Evolutionary conservation across 2,329 filamentous ascomycete genomes (phyloP).

Genomic region (Hypoxylon sp.): DNA sequence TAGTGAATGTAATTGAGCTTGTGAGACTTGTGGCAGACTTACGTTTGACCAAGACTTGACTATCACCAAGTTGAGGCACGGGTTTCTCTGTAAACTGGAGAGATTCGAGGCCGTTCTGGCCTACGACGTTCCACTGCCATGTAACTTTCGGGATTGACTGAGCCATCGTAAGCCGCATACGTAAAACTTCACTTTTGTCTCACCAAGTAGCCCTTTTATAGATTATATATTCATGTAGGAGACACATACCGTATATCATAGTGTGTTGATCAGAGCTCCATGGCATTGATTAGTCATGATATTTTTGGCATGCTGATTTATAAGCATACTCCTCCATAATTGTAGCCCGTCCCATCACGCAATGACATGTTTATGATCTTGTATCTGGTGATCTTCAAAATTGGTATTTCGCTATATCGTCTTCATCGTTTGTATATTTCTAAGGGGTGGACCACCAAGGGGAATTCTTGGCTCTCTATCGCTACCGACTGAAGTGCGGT

Average conservation of each 20-base stretch:
- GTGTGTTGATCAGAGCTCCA: neutral
- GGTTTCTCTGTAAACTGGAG: slow-evolving; percentile 35
- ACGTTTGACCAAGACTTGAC: slow-evolving; percentile 44
- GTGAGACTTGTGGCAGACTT: slow-evolving; percentile 6
- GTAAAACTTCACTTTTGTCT: neutral
- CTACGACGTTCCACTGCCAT: slow-evolving; percentile 40
- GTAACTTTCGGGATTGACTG: slow-evolving; percentile 31
- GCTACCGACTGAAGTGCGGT: too few relatives aligned
- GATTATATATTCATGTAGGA: neutral
- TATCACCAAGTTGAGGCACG: slow-evolving; percentile 39
- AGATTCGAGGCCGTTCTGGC: slow-evolving; percentile 29
- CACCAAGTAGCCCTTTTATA: neutral
- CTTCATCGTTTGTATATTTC: too few relatives aligned
- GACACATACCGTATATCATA: neutral
- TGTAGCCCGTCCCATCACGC: neutral
- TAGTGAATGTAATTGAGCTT: slow-evolving; percentile 6
- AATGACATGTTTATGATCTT: neutral
- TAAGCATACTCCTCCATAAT: slow-evolving; percentile 4
- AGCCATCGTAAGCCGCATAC: slow-evolving; percentile 6
- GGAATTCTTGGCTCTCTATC: too few relatives aligned
- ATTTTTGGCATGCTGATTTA: slow-evolving; percentile 11
- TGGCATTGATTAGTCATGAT: slow-evolving; percentile 14
- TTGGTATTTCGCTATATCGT: too few relatives aligned
- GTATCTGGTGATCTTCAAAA: too few relatives aligned
- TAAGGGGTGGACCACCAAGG: too few relatives aligned